A percentile compares a stretch with the other conserved stretches of the same genome.
phyloP scores from a whole-genome alignment of 257 asterid species.

The Rauvolfia tetraphylla region DNA sequence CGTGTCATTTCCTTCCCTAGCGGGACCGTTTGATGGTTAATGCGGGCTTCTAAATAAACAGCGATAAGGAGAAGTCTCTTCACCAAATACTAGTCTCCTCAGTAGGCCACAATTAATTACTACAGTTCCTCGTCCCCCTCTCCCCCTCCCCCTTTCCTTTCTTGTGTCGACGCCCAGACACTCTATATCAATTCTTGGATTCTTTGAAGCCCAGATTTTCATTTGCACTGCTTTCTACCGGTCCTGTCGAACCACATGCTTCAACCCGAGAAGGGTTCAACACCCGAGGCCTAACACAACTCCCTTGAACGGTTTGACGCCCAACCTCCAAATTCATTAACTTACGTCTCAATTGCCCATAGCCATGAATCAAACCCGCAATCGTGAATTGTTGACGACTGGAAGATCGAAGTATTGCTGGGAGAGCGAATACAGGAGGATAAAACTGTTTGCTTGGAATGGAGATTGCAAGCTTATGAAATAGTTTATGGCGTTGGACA shows the following conservation, averaged over 20 bases:
- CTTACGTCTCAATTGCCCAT: constrained; percentile 63
- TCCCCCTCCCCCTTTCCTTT: too few species aligned
- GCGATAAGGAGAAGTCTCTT: too few species aligned
- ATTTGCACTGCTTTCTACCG: constrained; percentile 51
- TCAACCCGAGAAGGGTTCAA: constrained; percentile 19
- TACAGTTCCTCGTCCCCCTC: too few species aligned
- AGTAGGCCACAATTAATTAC: too few species aligned
- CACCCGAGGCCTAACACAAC: constrained; percentile 15
- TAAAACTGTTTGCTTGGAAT: constrained; percentile 33
- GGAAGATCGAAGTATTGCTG: constrained; percentile 66
- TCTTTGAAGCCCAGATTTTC: constrained; percentile 41
- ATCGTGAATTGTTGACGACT: constrained; percentile 61
- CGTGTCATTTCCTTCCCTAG: too few species aligned
- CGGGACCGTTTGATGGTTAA: too few species aligned
- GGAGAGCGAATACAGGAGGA: constrained; percentile 36
- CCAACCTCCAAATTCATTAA: constrained; percentile 48
- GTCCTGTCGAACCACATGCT: constrained; percentile 60
- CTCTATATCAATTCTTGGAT: constrained; percentile 29
- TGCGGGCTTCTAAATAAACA: too few species aligned
- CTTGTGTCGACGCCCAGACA: too few species aligned
- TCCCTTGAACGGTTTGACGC: constrained; percentile 52
- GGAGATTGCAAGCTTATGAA: constrained; percentile 34
- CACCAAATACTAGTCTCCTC: too few species aligned
- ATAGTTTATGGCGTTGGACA: constrained; percentile 48
- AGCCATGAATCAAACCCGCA: constrained; percentile 45